Conservation (phyloP, 2,329 filamentous ascomycete species). For the Aspergillus pseudotamarii region DNA sequence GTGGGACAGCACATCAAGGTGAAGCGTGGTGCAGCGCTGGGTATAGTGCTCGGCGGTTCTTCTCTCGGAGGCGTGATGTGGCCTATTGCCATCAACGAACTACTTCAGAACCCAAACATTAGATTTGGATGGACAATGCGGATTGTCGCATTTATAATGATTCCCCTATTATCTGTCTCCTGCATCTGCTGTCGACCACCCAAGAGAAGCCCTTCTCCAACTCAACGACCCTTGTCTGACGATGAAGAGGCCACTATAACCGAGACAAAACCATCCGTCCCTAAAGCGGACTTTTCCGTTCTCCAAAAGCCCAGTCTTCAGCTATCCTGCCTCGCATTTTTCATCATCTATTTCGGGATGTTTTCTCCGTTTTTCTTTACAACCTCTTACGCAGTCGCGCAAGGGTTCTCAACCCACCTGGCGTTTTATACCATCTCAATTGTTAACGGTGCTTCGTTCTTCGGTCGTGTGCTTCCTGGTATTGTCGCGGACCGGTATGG, state of each 20-base stretch:
- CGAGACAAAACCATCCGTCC: neutral
- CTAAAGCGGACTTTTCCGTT: constrained; percentile 21
- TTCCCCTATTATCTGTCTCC: constrained; percentile 37
- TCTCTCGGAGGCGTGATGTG: constrained; percentile 41
- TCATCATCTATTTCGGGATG: constrained; percentile 43
- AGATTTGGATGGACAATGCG: constrained; percentile 43
- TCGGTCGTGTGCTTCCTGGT: constrained; percentile 41
- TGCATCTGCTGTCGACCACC: constrained; percentile 24
- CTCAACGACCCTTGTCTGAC: neutral
- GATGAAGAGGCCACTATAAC: neutral
- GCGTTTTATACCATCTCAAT: constrained; percentile 44
- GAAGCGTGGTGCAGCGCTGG: constrained; percentile 34
- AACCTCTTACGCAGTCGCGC: constrained; percentile 31
- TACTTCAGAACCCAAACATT: constrained; percentile 29
- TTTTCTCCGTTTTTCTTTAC: constrained; percentile 45
- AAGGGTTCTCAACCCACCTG: constrained; percentile 32
- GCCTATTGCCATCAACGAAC: constrained; percentile 35
- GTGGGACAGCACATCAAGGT: constrained; percentile 34
- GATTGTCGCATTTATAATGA: constrained; percentile 45
- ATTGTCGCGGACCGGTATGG: constrained; percentile 40
- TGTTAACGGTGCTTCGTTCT: constrained; percentile 42
- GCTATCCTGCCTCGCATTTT: constrained; percentile 35
- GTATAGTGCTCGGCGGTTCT: constrained; percentile 36
- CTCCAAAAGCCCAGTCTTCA: constrained; percentile 28
- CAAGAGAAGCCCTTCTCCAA: neutral